phyloP scores from a whole-genome alignment of 1,284 basidiomycete species.

The Leccinum pallidistipes region DNA sequence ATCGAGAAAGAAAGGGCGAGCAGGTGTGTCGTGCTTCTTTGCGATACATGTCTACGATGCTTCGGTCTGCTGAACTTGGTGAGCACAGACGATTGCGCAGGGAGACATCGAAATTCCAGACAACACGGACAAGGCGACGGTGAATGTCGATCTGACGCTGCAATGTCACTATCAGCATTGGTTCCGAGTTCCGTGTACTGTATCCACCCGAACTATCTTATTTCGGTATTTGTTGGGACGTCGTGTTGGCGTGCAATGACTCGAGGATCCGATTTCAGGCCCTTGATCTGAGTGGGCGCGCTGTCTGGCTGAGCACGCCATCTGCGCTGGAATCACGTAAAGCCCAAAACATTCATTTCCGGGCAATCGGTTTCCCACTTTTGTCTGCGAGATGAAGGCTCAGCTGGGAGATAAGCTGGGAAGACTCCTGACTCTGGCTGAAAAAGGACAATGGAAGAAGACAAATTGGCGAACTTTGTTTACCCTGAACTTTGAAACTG shows the following conservation, averaged over 20 bases:
- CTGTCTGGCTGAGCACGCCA: constrained; percentile 9
- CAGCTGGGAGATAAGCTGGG: constrained; percentile 30
- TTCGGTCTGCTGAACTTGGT: constrained; percentile 4
- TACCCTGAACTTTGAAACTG: constrained; percentile 13
- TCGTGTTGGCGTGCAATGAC: constrained; percentile 8
- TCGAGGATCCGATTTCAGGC: constrained; percentile 5
- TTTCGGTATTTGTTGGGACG: constrained; percentile 30
- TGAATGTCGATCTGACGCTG: constrained; percentile 15
- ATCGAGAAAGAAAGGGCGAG: constrained; percentile 81
- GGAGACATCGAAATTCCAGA: constrained; percentile 77
- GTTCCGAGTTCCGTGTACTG: constrained; percentile 5
- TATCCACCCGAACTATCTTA: constrained; percentile 19
- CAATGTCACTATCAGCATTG: constrained; percentile 10
- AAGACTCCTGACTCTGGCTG: constrained; percentile 12
- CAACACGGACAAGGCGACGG: constrained; percentile 46
- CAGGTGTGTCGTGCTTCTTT: constrained; percentile 39
- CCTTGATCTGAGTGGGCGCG: constrained; percentile 13
- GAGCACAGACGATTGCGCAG: constrained; percentile 59
- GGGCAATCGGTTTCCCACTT: constrained; percentile 9
- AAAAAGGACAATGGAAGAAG: constrained; percentile 6
- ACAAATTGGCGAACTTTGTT: constrained; percentile 24
- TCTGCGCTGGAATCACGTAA: constrained; percentile 17
- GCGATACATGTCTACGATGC: background rate
- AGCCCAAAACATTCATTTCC: constrained; percentile 20
- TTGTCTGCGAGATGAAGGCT: constrained; percentile 12